A percentile compares a stretch with the other conserved stretches of the same genome.
These are phyloP conservation scores for Didymella pinodella DNA, from an alignment of 2,329 filamentous ascomycete genomes.

Conservation along the genomic window DNA sequence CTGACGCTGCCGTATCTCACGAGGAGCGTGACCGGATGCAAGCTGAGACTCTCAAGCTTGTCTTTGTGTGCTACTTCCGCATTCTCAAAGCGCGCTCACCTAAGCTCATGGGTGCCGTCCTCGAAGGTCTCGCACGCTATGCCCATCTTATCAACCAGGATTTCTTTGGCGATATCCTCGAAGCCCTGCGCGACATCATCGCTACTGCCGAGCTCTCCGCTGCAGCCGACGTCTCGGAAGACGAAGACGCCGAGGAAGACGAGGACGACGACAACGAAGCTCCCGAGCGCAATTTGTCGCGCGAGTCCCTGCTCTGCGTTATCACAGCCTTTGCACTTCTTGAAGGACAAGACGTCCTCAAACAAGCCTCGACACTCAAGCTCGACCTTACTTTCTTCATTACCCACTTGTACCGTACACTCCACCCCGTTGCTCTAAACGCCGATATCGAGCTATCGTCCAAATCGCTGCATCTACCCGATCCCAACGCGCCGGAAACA, in stretches of 20 bases:
- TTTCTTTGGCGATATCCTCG: conserved; percentile 95
- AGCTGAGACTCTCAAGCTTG: conserved; percentile 92
- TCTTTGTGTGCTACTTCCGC: conserved; percentile 94
- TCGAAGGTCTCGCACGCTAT: conserved; percentile 93
- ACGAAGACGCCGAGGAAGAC: conserved; percentile 57
- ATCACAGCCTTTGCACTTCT: conserved; percentile 97
- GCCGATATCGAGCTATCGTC: conserved; percentile 84
- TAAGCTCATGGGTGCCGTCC: conserved; percentile 92
- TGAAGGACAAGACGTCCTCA: conserved; percentile 89
- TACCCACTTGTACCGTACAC: conserved; percentile 86
- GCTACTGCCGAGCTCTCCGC: conserved; percentile 68
- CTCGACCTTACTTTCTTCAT: conserved; percentile 96
- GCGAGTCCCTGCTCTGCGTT: conserved; percentile 90
- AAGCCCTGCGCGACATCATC: conserved; percentile 93
- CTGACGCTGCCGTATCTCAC: conserved; percentile 88
- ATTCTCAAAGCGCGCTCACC: conserved; percentile 85
- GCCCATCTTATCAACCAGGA: conserved; percentile 98
- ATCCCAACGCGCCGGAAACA: conserved; percentile 63
- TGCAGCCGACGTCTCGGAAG: conserved; percentile 55
- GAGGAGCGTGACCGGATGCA: conserved; percentile 95
- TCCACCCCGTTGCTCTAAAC: conserved; percentile 80
- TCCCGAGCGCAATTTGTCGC: conserved; percentile 72
- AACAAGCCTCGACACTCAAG: conserved; percentile 79
- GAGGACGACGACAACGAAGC: conserved; percentile 55
- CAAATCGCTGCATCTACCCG: conserved; percentile 74